Percentiles rank a stretch among this genome's conserved stretches.
phyloP scores from a whole-genome alignment of 352 stramenopile genomes.

The Pythium dissimile region DNA sequence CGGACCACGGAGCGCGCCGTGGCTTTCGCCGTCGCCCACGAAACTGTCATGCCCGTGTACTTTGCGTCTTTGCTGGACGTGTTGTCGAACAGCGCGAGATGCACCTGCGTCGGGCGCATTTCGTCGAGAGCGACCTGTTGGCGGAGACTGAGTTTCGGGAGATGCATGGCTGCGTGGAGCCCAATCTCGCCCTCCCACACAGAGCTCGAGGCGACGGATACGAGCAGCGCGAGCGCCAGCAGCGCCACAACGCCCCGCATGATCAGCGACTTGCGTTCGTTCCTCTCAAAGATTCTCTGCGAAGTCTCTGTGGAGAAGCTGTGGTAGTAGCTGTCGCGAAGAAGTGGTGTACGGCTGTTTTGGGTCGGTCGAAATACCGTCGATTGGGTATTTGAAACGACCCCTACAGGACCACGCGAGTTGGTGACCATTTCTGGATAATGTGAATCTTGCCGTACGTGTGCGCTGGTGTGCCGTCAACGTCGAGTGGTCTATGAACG shows the following conservation, averaged over 20 bases:
- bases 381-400: conserved; percentile 13
- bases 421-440: not conserved
- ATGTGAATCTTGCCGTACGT: no score
- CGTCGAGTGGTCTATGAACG: no score
- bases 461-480: no score
- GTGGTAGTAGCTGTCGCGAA: not conserved
- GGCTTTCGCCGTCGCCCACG: conserved; percentile 43
- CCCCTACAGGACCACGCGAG: not conserved
- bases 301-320: conserved; percentile 2
- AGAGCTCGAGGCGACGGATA: conserved; percentile 2
- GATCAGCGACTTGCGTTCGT: not conserved
- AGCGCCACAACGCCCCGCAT: conserved; percentile 4
- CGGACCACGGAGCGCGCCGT: conserved; percentile 46
- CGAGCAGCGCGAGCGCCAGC: conserved; percentile 7
- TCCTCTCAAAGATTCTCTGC: conserved; percentile 9
- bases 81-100: conserved; percentile 38
- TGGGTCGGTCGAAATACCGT: conserved; percentile 1
- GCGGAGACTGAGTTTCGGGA: conserved; percentile 7
- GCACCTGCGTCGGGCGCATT: conserved; percentile 37
- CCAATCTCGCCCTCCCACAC: conserved; percentile 8
- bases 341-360: conserved; percentile 15
- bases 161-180: not conserved
- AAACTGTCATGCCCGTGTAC: conserved; percentile 47
- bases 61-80: not conserved
- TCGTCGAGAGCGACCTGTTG: conserved; percentile 7